Percentiles rank a stretch among this genome's conserved stretches.
Evolutionary conservation across 1,284 basidiomycete species (phyloP).

Genomic region (Trametes pubescens): DNA sequence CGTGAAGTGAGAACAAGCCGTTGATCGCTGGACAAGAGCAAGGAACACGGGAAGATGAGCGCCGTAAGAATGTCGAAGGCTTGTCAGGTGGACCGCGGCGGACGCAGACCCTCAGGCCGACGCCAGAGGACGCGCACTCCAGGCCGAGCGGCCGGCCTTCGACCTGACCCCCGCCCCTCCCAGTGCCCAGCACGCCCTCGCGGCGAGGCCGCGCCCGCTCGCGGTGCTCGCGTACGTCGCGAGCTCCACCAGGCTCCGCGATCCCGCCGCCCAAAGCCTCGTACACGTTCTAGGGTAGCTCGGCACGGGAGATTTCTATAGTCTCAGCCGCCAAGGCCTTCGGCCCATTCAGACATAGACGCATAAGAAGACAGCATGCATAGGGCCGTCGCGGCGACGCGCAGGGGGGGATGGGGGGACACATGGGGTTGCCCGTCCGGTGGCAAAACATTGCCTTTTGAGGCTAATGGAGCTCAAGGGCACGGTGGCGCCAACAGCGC

Average conservation of each 20-base stretch:
- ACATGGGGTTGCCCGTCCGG: background rate
- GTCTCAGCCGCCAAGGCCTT: background rate
- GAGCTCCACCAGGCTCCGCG: background rate
- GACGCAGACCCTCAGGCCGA: background rate
- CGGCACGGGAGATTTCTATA: background rate
- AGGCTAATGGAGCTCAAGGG: slow-evolving; percentile 5
- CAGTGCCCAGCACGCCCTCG: background rate
- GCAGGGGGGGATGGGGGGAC: background rate
- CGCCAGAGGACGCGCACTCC: background rate
- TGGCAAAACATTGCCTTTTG: slow-evolving; percentile 7
- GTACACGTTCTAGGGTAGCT: slow-evolving; percentile 8
- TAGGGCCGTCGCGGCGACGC: background rate
- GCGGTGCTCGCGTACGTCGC: background rate
- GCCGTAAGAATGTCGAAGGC: background rate
- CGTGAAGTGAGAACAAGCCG: background rate
- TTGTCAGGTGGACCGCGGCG: background rate
- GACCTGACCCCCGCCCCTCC: background rate
- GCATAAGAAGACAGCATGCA: background rate
- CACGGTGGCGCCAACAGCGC: background rate
- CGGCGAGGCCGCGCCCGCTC: background rate
- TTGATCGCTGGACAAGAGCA: background rate
- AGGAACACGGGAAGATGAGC: background rate
- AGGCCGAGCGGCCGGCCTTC: background rate
- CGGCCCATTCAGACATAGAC: background rate
- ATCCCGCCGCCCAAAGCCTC: background rate